phyloP scores from a whole-genome alignment of 2,329 filamentous ascomycete species.

The Phoma sp. region DNA sequence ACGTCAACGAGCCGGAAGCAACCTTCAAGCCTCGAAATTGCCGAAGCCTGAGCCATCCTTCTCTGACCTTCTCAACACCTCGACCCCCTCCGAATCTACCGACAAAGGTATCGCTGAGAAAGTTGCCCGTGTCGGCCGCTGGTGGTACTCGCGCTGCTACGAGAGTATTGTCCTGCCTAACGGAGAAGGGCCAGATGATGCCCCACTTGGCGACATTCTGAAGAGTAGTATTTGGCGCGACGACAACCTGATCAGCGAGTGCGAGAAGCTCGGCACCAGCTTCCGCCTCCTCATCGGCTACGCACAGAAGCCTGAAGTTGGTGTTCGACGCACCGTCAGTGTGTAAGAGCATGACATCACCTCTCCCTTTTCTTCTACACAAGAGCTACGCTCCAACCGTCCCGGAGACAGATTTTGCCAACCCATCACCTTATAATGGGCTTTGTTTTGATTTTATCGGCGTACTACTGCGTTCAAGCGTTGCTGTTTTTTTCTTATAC shows the following conservation, averaged over 20 bases:
- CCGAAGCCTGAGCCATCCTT: conserved; percentile 45
- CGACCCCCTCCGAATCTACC: conserved; percentile 51
- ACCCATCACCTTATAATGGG: conserved; percentile 19
- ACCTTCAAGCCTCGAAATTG: conserved; percentile 19
- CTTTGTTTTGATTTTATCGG: conserved; percentile 18
- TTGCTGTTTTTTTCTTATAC: conserved; percentile 39
- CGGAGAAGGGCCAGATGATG: conserved; percentile 38
- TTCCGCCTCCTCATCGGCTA: conserved; percentile 92
- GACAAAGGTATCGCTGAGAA: conserved; percentile 91
- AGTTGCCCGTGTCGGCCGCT: conserved; percentile 87
- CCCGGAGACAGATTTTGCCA: conserved; percentile 31
- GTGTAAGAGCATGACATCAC: conserved; percentile 44
- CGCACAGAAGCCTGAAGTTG: conserved; percentile 74
- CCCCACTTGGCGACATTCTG: conserved; percentile 46
- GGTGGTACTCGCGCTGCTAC: conserved; percentile 97
- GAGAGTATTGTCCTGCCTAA: conserved; percentile 66
- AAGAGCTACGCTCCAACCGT: conserved; percentile 43
- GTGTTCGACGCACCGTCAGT: conserved; percentile 56
- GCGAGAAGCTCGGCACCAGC: conserved; percentile 83
- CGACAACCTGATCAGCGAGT: conserved; percentile 76
- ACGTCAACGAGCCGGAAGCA: conserved; percentile 16
- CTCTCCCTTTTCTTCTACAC: conserved; percentile 11
- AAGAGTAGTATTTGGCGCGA: conserved; percentile 80
- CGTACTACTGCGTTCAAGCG: conserved; percentile 47
- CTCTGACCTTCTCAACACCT: conserved; percentile 44